Evolutionary conservation across 352 stramenopile genomes (phyloP).

Genomic region (Phytophthora cajani): DNA sequence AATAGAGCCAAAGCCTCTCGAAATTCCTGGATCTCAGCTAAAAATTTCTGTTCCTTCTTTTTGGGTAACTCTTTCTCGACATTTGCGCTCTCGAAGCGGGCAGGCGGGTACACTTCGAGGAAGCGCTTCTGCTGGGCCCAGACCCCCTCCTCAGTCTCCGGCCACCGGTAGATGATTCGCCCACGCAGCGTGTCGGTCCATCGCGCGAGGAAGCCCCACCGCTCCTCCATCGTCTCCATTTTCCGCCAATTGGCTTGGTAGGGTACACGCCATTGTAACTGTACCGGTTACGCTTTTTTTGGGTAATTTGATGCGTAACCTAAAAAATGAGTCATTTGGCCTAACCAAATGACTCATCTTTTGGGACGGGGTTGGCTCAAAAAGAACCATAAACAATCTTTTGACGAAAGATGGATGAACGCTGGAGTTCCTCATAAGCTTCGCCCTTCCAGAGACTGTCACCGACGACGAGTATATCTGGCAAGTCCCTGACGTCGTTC

Average conservation of each 20-base stretch:
- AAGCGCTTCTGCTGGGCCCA: neutral
- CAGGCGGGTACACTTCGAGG: neutral
- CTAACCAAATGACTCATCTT: no score
- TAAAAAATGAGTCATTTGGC: no score
- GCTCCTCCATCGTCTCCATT: no score
- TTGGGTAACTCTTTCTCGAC: neutral
- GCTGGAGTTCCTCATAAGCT: neutral
- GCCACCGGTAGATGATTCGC: neutral
- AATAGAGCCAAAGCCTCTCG: neutral
- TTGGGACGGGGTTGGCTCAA: no score
- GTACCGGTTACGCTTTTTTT: no score
- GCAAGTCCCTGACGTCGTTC: neutral
- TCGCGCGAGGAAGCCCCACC: no score
- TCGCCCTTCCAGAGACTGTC: neutral
- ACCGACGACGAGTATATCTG: neutral
- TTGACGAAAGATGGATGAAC: no score
- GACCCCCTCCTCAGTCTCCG: neutral
- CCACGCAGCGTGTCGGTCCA: neutral
- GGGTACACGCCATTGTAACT: no score
- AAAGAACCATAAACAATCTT: no score
- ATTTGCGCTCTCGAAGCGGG: neutral
- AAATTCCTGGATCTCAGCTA: neutral
- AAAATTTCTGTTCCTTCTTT: neutral
- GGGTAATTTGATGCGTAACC: no score
- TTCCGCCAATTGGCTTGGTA: no score